Conservation (phyloP, 2,329 filamentous ascomycete species). For the Juglanconis sp. region DNA sequence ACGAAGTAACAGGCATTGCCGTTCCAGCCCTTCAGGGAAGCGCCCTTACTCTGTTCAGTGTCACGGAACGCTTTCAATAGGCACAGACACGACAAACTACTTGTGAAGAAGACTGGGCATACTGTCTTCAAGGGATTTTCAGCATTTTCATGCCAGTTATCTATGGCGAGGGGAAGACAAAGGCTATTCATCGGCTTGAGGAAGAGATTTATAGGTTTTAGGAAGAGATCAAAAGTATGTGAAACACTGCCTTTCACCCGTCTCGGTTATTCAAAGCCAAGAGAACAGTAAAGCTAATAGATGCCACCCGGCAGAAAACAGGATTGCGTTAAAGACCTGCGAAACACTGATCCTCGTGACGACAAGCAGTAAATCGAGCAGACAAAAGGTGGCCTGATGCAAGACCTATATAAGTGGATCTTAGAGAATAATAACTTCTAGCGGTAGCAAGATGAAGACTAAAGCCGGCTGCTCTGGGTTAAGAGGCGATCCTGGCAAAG, state of each 20-base stretch:
- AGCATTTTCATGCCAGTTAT: constrained; percentile 20
- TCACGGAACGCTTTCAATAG: constrained; percentile 26
- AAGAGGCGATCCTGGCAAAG: constrained; percentile 34
- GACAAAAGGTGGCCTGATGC: constrained; percentile 24
- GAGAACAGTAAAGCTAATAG: background rate
- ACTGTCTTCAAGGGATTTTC: constrained; percentile 25
- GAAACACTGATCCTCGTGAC: constrained; percentile 18
- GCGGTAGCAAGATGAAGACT: constrained; percentile 23
- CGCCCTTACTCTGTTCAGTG: constrained; percentile 18
- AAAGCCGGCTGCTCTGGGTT: constrained; percentile 30
- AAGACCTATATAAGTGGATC: constrained; percentile 32
- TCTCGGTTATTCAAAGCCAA: background rate
- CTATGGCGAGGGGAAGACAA: constrained; percentile 20
- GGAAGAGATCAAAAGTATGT: background rate
- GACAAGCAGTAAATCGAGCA: constrained; percentile 23
- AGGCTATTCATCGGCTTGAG: constrained; percentile 20
- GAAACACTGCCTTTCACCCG: background rate
- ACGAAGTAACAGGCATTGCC: constrained; percentile 24
- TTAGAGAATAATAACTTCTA: constrained; percentile 26
- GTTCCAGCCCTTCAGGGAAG: constrained; percentile 18
- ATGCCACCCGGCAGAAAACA: background rate
- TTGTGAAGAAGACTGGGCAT: constrained; percentile 23
- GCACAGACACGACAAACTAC: constrained; percentile 21
- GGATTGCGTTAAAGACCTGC: constrained; percentile 10
- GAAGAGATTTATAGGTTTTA: constrained; percentile 19